Evolutionary conservation across 1,284 basidiomycete species (phyloP).

Genomic region (Cutaneotrichosporon cutaneum): DNA sequence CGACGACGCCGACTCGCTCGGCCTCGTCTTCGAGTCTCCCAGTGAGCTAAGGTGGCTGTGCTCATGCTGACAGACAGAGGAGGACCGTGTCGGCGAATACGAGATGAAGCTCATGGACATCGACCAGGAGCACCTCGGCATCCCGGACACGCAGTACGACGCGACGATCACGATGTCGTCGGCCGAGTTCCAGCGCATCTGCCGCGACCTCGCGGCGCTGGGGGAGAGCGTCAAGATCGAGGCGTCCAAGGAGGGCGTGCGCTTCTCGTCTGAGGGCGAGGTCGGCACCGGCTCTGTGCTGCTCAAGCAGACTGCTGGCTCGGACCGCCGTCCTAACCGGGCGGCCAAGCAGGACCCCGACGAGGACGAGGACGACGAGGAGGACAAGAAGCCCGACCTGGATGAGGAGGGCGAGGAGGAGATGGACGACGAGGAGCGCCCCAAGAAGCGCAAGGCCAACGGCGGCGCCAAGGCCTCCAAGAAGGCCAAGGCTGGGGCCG

Average conservation of each 20-base stretch:
- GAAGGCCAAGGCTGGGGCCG: constrained; percentile 62
- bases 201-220: constrained; percentile 85
- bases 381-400: constrained; percentile 55
- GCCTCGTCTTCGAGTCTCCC: constrained; percentile 86
- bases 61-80: constrained; percentile 58
- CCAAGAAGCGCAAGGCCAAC: constrained; percentile 50
- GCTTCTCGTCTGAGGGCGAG: constrained; percentile 93
- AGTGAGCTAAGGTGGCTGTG: constrained; percentile 59
- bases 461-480: constrained; percentile 54
- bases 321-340: constrained; percentile 43
- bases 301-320: constrained; percentile 66
- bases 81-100: constrained; percentile 94
- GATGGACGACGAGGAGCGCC: constrained; percentile 51
- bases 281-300: constrained; percentile 87
- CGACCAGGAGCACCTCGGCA: constrained; percentile 90
- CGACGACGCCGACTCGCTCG: constrained; percentile 87
- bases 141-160: constrained; percentile 98
- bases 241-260: constrained; percentile 91
- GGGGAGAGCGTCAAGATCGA: constrained; percentile 96
- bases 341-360: constrained; percentile 57
- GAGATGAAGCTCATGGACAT: constrained; percentile 99
- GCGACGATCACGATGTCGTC: constrained; percentile 87
- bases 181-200: constrained; percentile 85
- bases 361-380: constrained; percentile 57
- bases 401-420: constrained; percentile 55